Evolutionary conservation across 768 basidiomycete genomes (phyloP), one percentile per base, ranked within the genome.

Genomic region (Rhodotorula paludigena): DNA sequence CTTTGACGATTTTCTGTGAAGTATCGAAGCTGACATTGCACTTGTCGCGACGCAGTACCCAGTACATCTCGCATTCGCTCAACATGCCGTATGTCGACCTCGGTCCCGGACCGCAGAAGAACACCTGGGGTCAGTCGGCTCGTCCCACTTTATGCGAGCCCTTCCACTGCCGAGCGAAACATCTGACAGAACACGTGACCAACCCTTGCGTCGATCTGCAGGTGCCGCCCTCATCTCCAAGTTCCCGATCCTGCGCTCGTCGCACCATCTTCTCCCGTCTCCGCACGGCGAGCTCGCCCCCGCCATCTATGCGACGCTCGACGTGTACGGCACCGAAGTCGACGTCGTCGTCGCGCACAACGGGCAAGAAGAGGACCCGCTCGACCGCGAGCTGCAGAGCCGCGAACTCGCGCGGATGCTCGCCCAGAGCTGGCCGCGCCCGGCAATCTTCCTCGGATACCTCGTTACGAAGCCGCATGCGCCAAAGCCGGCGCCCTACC

Each of bases 301-400:
- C 2, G 68, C 72, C 0, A 70, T 68, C 38, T 56, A 23, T 7
- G 68, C 71, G 14, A 65, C 69, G 1, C 65, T 74, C 35, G 63
- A 68, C 54, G 51, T 71, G 1, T 87, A 85, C 70, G 90, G 90
- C 1, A 86, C 85, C 1, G 82, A 84, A 58, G 84, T 92, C 25
- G 86, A 86, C 10, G 89, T 92, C 0, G 81, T 93, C n/a, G 88
- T 93, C 16, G 83, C 89, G 0, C 92, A 94, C 72, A 93, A 94
- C 76, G 92, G 92, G 11, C 92, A 94, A 83, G 91, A 93, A 83
- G 89, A 92, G 76, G 90, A 92, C 54, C 84, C 87, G 0, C 77
- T 91, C n/a, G 92, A 94, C 76, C 84, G 92, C 64, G 88, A 92
- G 76, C 79, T 93, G 35, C 92, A 94, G 75, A 87, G 88, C 60